Base-by-base conservation (phyloP, 495 filamentous ascomycete genomes). In the Achaetomiella virescens region DNA sequence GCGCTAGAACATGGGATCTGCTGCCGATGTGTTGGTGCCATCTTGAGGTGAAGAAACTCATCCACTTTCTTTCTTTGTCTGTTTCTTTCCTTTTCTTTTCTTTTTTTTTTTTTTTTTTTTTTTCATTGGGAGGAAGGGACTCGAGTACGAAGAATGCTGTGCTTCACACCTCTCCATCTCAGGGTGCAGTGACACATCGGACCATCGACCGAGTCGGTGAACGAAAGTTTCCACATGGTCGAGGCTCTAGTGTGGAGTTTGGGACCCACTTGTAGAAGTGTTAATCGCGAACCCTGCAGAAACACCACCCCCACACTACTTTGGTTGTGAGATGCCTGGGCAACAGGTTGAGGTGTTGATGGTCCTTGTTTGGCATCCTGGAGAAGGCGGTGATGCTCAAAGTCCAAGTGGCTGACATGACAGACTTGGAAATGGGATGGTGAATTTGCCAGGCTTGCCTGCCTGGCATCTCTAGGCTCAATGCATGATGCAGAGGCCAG, bases 221-320 rank as follows among this genome's bases (percentile, higher is more conserved):
- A 24, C 8, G 17, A n/a, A 33, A 3, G n/a, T n/a, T 37, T 54
- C 52, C 52, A 54, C 52, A 46, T 29, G 42, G 31, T 44, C 38
- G 52, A 27, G 27, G 52, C 37, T 20, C 17, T 14, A 33, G 50
- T 1, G 31, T 43, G 27, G 21, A 10, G 21, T 3, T 31, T 9
- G 9, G 3, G 33, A 37, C 17, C 49, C 49, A 42, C 49, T 42
- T 21, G 29, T 4, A 6, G 21, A 20, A 29, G 22, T 37, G 36
- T 25, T 42, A n/a, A 15, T 7, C 4, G 4, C 9, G 27, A 9
- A 31, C 27, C 27, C 27, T 31, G 27, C 27, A 31, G 27, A 31
- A 31, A 31, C 27, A 31, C 4, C 27, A 31, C 27, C 27, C 27
- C 27, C 4, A 9, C 27, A 9, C 4, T 31, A 5, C 9, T 31